Conservation (phyloP, 140 eudicot species). For the Artemisia princeps region DNA sequence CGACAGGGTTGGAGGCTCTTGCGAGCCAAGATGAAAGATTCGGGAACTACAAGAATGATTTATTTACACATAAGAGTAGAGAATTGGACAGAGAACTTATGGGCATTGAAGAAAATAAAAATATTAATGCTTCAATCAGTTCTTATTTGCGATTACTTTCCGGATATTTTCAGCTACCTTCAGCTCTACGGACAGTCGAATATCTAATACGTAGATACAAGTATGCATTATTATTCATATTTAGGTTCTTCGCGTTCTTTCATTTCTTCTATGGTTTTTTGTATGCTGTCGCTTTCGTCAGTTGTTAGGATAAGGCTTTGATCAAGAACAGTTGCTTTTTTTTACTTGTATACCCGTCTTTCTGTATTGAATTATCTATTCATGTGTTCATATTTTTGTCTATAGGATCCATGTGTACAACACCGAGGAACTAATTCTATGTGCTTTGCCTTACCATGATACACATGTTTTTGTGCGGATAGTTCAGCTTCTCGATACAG, state of each 20-base stretch:
- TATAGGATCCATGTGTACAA: conserved; percentile 72
- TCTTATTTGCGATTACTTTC: conserved; percentile 71
- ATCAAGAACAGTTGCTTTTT: no score
- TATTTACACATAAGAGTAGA: conserved; percentile 66
- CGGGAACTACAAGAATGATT: conserved; percentile 54
- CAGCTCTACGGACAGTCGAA: conserved; percentile 71
- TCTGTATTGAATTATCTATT: background rate
- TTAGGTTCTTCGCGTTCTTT: conserved; percentile 2
- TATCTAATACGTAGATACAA: conserved; percentile 89
- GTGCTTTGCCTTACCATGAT: conserved; percentile 86
- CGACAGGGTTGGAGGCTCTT: conserved; percentile 72
- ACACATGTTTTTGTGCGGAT: conserved; percentile 74
- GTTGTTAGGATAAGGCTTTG: background rate
- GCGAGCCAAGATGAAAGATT: conserved; percentile 54
- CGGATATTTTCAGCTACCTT: conserved; percentile 49
- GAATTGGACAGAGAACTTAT: conserved; percentile 75
- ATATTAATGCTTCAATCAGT: conserved; percentile 47
- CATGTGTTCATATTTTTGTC: conserved; percentile 4
- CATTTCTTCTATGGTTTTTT: background rate
- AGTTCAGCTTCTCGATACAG: conserved; percentile 61
- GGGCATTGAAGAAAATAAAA: conserved; percentile 57
- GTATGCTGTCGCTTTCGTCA: background rate
- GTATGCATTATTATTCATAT: conserved; percentile 33
- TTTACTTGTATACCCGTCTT: no score
- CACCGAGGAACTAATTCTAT: conserved; percentile 68